Evolutionary conservation across 2,329 filamentous ascomycete genomes (phyloP).

Genomic region (Neonectria sp.): DNA sequence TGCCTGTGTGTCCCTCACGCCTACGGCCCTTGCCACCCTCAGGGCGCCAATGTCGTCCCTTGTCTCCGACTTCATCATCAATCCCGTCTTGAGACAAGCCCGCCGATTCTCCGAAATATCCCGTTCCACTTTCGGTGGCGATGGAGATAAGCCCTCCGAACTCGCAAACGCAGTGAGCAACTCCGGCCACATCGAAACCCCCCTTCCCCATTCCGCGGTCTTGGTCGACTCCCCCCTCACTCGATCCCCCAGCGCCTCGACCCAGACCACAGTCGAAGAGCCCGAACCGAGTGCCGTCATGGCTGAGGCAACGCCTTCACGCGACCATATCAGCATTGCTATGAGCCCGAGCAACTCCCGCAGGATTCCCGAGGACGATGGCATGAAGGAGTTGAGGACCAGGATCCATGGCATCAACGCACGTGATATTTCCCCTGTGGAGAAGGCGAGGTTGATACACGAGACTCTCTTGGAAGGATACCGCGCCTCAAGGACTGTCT

Average conservation of each 20-base stretch:
- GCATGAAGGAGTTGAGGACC: constrained; percentile 77
- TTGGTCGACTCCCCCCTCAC: constrained; percentile 45
- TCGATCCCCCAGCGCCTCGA: constrained; percentile 53
- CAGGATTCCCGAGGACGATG: constrained; percentile 81
- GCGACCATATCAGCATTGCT: constrained; percentile 53
- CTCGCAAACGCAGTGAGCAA: constrained; percentile 47
- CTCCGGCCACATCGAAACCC: constrained; percentile 38
- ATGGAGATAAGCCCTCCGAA: constrained; percentile 49
- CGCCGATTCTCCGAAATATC: constrained; percentile 72
- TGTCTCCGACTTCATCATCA: constrained; percentile 76
- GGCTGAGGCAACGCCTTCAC: constrained; percentile 43
- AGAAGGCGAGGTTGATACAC: constrained; percentile 83
- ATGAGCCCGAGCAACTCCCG: constrained; percentile 49
- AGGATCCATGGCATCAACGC: constrained; percentile 80
- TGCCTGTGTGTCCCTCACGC: constrained; percentile 8
- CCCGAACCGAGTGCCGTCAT: constrained; percentile 36
- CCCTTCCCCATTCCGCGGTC: constrained; percentile 38
- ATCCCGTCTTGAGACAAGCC: constrained; percentile 76
- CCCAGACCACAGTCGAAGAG: constrained; percentile 53
- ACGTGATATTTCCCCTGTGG: constrained; percentile 68
- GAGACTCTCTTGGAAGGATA: constrained; percentile 80
- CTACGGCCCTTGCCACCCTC: constrained; percentile 33
- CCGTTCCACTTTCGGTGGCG: constrained; percentile 55
- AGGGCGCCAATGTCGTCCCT: constrained; percentile 69
- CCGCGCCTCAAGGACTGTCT: constrained; percentile 51